These are phyloP conservation scores for Claviceps lovelessii DNA, from an alignment of 2,329 filamentous ascomycete species.

Conservation along the genomic window DNA sequence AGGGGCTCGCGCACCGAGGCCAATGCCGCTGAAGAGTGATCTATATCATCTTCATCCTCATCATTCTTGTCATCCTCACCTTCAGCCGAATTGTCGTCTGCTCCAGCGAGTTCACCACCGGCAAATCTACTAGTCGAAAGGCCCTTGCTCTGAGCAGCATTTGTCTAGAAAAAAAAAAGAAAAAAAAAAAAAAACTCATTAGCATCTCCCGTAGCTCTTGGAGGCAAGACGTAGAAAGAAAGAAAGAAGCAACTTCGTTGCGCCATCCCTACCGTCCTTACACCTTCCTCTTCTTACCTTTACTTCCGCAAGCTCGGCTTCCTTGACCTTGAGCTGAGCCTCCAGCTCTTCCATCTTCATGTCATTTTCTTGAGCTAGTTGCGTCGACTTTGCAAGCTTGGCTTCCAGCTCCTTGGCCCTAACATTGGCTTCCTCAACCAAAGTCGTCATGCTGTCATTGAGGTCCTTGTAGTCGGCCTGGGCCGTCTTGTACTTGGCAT, in stretches of 20 bases:
- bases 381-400: conserved; percentile 31
- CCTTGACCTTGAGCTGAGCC: conserved; percentile 46
- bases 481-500: conserved; percentile 39
- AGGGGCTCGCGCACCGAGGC: conserved; percentile 49
- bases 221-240: not conserved
- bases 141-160: conserved; percentile 32
- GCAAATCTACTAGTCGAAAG: conserved; percentile 42
- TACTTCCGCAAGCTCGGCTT: conserved; percentile 48
- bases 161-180: conserved; percentile 22
- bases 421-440: conserved; percentile 44
- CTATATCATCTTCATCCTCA: conserved; percentile 30
- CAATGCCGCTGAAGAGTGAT: conserved; percentile 50
- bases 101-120: conserved; percentile 20
- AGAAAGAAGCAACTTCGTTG: not conserved
- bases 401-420: conserved; percentile 38
- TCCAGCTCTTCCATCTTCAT: conserved; percentile 35
- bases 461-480: conserved; percentile 48
- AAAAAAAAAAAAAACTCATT: not conserved
- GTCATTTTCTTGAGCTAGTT: conserved; percentile 32
- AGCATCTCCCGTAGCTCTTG: not conserved
- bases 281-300: conserved; percentile 27
- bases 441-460: conserved; percentile 45
- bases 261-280: not conserved
- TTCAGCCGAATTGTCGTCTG: conserved; percentile 29
- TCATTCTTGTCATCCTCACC: conserved; percentile 46